A percentile compares a stretch with the other conserved stretches of the same genome.
Evolutionary conservation across 495 filamentous ascomycete species (phyloP).

Genomic region (Tuber indicum): DNA sequence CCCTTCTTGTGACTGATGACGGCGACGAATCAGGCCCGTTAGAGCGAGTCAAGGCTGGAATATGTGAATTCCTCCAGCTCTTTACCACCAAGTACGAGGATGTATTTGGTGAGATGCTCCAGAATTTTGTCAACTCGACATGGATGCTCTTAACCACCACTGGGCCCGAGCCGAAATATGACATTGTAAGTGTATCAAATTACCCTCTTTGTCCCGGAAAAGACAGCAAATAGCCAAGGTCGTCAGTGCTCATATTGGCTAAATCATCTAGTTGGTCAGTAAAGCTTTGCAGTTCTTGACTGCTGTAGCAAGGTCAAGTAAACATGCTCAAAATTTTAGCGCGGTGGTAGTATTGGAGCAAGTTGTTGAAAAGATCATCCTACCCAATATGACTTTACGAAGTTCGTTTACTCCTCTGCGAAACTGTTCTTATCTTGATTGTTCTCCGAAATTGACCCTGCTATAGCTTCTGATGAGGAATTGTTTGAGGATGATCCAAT

Average conservation of each 20-base stretch:
- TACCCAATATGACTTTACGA: conserved; percentile 84
- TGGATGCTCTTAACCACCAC: conserved; percentile 85
- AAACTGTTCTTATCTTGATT: not conserved
- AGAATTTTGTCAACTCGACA: conserved; percentile 74
- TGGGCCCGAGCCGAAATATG: conserved; percentile 82
- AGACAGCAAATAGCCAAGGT: not conserved
- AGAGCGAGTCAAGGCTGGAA: conserved; percentile 81
- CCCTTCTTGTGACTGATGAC: conserved; percentile 69
- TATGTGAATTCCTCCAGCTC: conserved; percentile 79
- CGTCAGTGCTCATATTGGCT: not conserved
- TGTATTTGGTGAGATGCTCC: conserved; percentile 70
- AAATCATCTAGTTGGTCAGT: conserved; percentile 60
- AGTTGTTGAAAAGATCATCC: conserved; percentile 87
- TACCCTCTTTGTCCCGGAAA: not conserved
- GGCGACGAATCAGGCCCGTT: conserved; percentile 77
- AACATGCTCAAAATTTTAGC: conserved; percentile 81
- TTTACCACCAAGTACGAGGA: conserved; percentile 93
- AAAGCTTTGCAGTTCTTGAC: conserved; percentile 90
- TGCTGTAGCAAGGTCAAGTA: conserved; percentile 65
- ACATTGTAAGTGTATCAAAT: conserved; percentile 49
- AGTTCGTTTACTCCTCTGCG: conserved; percentile 9
- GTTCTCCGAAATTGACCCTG: not conserved
- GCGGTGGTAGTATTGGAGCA: conserved; percentile 64
- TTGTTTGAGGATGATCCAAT: conserved; percentile 98
- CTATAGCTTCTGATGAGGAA: conserved; percentile 78